Percentiles rank a stretch among this genome's conserved stretches.
Conservation (phyloP, 306 rosid genomes). For the Biancaea sappan region DNA sequence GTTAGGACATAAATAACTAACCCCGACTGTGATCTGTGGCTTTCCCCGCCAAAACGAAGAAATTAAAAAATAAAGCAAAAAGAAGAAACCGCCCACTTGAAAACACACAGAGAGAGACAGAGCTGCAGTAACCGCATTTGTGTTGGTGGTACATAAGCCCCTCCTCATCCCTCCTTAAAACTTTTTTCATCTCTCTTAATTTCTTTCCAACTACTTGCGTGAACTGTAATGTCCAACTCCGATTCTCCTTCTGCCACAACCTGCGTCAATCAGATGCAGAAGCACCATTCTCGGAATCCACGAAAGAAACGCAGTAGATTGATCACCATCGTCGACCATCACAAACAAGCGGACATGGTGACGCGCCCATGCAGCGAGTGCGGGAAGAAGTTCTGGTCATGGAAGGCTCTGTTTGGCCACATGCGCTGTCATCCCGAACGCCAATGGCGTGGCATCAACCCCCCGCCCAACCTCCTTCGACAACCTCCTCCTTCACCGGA, state of each 20-base stretch:
- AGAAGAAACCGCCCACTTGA: slow-evolving; percentile 14
- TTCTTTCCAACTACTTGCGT: background rate
- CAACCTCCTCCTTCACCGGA: background rate
- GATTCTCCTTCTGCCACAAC: background rate
- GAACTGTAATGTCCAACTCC: slow-evolving; percentile 6
- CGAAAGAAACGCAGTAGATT: slow-evolving; percentile 46
- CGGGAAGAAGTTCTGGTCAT: slow-evolving; percentile 74
- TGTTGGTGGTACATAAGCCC: background rate
- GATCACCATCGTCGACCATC: background rate
- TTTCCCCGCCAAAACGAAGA: background rate
- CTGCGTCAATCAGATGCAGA: background rate
- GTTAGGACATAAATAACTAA: background rate
- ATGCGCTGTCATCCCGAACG: slow-evolving; percentile 98
- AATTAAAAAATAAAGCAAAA: background rate
- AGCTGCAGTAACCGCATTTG: slow-evolving; percentile 28
- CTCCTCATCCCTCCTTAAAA: background rate
- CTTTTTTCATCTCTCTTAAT: background rate
- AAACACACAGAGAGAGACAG: too few relatives aligned
- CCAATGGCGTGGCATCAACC: slow-evolving; percentile 81
- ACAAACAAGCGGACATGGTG: slow-evolving; percentile 44
- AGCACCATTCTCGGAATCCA: slow-evolving; percentile 26
- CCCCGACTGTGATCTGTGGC: background rate
- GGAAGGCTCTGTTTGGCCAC: slow-evolving; percentile 89
- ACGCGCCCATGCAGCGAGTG: slow-evolving; percentile 71
- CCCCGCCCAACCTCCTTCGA: slow-evolving; percentile 47